phyloP scores from a whole-genome alignment of 257 asterid genomes.

The Fraxinus cuspidata region DNA sequence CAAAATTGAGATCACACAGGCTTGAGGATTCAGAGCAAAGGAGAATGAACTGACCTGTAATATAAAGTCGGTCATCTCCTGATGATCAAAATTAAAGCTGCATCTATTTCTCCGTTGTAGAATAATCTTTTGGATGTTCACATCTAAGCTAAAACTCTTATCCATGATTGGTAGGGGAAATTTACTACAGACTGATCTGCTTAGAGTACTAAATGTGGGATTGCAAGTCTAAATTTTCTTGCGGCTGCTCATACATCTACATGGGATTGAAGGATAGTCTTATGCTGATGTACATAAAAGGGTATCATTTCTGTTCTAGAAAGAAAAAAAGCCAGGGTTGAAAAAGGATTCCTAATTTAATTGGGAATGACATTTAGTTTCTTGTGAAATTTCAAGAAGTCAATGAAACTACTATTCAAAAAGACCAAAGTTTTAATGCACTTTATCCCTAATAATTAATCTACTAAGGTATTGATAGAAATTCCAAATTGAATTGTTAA shows the following conservation, averaged over 20 bases:
- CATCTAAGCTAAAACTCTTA: neutral
- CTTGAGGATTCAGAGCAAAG: slow-evolving; percentile 9
- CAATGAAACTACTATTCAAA: neutral
- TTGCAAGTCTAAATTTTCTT: neutral
- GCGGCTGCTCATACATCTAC: neutral
- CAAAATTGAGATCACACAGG: slow-evolving; percentile 46
- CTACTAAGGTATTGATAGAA: neutral
- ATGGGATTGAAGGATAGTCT: neutral
- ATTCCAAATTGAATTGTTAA: neutral
- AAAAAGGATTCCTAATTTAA: neutral
- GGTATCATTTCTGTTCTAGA: neutral
- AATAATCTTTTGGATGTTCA: neutral
- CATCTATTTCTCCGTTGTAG: neutral
- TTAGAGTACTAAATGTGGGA: neutral
- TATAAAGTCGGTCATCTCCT: slow-evolving; percentile 40
- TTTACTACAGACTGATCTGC: neutral
- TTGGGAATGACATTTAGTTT: neutral
- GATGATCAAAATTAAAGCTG: slow-evolving; percentile 31
- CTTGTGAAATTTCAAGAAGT: neutral
- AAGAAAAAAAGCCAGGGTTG: neutral
- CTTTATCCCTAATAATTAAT: neutral
- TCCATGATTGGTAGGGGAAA: neutral
- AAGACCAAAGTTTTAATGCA: neutral
- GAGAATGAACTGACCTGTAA: slow-evolving; percentile 15
- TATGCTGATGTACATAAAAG: neutral